Base-by-base conservation (phyloP, 345 rosid species). In the Durio zibethinus region DNA sequence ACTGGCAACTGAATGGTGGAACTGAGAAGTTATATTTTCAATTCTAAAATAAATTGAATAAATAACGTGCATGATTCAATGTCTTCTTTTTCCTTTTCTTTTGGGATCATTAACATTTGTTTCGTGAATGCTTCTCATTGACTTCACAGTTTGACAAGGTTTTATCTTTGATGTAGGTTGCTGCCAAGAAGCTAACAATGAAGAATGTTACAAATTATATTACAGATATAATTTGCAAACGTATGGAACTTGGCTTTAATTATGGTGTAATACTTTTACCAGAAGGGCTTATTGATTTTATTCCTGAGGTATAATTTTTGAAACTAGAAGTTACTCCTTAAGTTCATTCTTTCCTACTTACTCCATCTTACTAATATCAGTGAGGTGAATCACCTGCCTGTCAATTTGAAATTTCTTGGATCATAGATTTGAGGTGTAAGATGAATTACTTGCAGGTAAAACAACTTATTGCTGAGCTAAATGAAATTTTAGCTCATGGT, bases 231-330 rank as follows among this genome's bases (percentile, higher is more conserved):
- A 81, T 95, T 75, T 89, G 90, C 81, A 93, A 88, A 79, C 96
- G 98, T 31, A 79, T 86, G 31, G 86, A 81, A 76, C 82, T 80
- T 74, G 93, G 93, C 62, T 91, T 87, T 80, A 93, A 95, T 79
- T 93, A 91, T 25, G 99, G 99, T 74, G 99, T 93, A 74, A 79
- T 93, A 70, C 95, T 95, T 77, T 81, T 95, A 81, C 97, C 98
- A 4, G 99, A 95, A 89, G 99, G 99, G 81, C 86, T 95, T 29
- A 95, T 93, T 75, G 99, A 95, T 83, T 95, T 95, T 83, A 93
- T 95, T 81, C 99, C 99, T 18, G 98, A 95, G 99, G 98, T 91
- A 84, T 15, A 20, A 71, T 12, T 48, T 71, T 50, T 5, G 3
- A 71, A 29, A 20, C 42, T 25, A 31, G 66, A 21, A 21, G 23